Conservation (phyloP, 192 early-diverging fungal species). For the Coemansia sp. region DNA sequence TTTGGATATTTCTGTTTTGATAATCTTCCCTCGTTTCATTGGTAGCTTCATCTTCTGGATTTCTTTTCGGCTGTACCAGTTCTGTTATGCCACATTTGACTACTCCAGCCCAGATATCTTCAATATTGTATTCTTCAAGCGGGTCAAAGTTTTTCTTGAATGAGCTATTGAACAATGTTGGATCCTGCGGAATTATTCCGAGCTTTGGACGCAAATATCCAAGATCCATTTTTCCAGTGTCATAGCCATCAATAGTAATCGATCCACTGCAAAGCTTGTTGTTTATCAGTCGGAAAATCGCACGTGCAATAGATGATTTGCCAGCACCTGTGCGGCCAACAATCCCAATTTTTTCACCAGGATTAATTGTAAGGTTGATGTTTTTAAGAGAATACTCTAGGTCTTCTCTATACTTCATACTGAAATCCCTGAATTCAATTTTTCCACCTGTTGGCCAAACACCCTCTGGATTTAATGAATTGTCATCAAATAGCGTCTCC, state of each 20-base stretch:
- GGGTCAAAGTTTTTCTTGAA: slow-evolving; percentile 83
- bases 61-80: neutral
- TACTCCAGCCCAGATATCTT: slow-evolving; percentile 67
- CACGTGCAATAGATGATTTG: slow-evolving; percentile 68
- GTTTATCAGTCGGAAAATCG: slow-evolving; percentile 71
- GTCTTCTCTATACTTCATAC: slow-evolving; percentile 58
- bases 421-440: slow-evolving; percentile 60
- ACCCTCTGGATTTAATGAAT: slow-evolving; percentile 56
- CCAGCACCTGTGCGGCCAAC: slow-evolving; percentile 71
- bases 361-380: slow-evolving; percentile 26
- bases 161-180: slow-evolving; percentile 63
- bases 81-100: slow-evolving; percentile 17
- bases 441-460: slow-evolving; percentile 68
- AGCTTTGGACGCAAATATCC: slow-evolving; percentile 56
- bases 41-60: neutral
- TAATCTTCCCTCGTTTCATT: slow-evolving; percentile 53
- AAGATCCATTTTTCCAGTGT: slow-evolving; percentile 63
- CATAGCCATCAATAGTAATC: slow-evolving; percentile 72
- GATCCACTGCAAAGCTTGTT: slow-evolving; percentile 40
- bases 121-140: slow-evolving; percentile 65
- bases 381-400: slow-evolving; percentile 38
- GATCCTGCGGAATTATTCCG: slow-evolving; percentile 66
- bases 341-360: slow-evolving; percentile 60
- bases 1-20: slow-evolving; percentile 51
- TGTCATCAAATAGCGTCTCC: slow-evolving; percentile 37